These are phyloP conservation scores for Pachysandra terminalis DNA, from an alignment of 164 flowering plant species.

Conservation along the genomic window DNA sequence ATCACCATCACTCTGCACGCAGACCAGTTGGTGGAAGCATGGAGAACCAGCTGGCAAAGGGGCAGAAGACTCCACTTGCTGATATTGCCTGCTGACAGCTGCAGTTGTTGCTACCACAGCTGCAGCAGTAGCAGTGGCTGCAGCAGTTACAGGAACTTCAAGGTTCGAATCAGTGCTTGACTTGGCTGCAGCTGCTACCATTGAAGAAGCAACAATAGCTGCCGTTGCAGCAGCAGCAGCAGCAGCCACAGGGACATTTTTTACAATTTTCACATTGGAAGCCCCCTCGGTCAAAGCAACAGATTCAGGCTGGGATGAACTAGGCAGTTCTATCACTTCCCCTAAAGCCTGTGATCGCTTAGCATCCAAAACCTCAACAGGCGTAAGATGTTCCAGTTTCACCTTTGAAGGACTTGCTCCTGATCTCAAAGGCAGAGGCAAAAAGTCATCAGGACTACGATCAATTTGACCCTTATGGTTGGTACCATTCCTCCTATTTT, in stretches of 20 bases:
- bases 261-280: constrained; percentile 33
- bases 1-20: constrained; percentile 35
- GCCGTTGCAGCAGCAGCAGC: constrained; percentile 85
- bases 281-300: constrained; percentile 11
- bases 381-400: constrained; percentile 32
- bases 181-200: constrained; percentile 86
- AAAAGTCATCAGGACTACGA: constrained; percentile 23
- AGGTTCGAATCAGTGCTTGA: constrained; percentile 44
- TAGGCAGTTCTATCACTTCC: constrained; percentile 25
- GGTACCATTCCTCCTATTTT: constrained; percentile 24
- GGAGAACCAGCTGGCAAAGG: constrained; percentile 22
- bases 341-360: constrained; percentile 19
- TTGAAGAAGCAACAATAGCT: constrained; percentile 88
- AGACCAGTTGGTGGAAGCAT: constrained; percentile 20
- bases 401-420: constrained; percentile 24
- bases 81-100: constrained; percentile 70
- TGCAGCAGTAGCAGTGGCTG: constrained; percentile 89
- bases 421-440: constrained; percentile 51
- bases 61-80: constrained; percentile 31
- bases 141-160: constrained; percentile 82
- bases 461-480: constrained; percentile 30
- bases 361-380: constrained; percentile 33
- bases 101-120: constrained; percentile 86
- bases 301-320: constrained; percentile 25
- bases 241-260: constrained; percentile 73